Percentiles rank a stretch among this genome's conserved stretches.
These are phyloP conservation scores for Fistulina hepatica DNA, from an alignment of 1,284 basidiomycete species.

Conservation along the genomic window DNA sequence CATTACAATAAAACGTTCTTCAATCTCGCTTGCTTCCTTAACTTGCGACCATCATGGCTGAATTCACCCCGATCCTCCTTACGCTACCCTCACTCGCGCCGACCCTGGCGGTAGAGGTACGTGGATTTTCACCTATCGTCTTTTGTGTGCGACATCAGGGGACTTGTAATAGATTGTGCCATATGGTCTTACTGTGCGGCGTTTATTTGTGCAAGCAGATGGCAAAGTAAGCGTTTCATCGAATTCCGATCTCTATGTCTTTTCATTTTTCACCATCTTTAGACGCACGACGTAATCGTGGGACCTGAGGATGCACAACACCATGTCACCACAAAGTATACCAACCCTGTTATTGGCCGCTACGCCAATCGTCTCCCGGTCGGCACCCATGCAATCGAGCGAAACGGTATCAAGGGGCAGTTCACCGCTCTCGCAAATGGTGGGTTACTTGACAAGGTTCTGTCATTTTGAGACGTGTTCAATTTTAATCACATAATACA, in stretches of 20 bases:
- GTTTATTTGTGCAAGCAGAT: conserved; percentile 50
- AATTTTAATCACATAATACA: not conserved
- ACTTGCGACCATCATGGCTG: conserved; percentile 25
- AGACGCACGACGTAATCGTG: conserved; percentile 67
- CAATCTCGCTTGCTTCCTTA: conserved; percentile 2
- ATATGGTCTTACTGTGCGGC: conserved; percentile 55
- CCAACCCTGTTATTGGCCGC: conserved; percentile 60
- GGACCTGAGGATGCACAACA: conserved; percentile 54
- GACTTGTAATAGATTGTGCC: conserved; percentile 42
- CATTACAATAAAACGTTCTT: no score
- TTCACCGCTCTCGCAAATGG: conserved; percentile 44
- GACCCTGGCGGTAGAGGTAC: conserved; percentile 45
- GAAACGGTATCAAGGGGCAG: conserved; percentile 38
- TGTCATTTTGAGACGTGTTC: no score
- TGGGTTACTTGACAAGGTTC: conserved; percentile 21
- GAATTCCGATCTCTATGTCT: conserved; percentile 6
- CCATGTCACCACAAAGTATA: conserved; percentile 53
- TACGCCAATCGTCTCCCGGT: conserved; percentile 64
- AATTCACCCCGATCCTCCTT: conserved; percentile 41
- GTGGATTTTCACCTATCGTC: conserved; percentile 2
- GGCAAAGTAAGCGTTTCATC: conserved; percentile 36
- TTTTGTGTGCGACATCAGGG: conserved; percentile 7
- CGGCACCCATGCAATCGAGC: conserved; percentile 39
- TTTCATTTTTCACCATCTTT: conserved; percentile 3
- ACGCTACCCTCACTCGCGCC: conserved; percentile 45